Base-by-base conservation (phyloP, 192 early-diverging fungal species). In the Backusella circina region DNA sequence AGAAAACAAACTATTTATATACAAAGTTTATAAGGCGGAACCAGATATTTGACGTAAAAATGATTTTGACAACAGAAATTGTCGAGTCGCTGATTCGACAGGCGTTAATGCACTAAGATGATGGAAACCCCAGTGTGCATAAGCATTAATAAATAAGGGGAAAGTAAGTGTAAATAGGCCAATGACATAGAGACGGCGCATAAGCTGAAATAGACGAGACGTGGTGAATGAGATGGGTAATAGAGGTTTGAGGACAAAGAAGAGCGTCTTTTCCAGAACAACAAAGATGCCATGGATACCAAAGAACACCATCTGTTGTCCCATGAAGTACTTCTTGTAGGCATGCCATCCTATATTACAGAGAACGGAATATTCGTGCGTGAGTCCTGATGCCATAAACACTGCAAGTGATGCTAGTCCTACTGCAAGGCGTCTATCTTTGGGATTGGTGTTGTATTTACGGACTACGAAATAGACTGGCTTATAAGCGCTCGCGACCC, bases 241-340 rank as follows among this genome's bases (percentile, higher is more conserved):
- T 1, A 75, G 15, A n/a, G 66, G 38, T 5, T 32, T 50, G 36
- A 31, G 7, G 0, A 69, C 15, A 32, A 47, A 33, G 23, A 31
- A 37, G 3, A 67, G 1, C 1, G 37, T n/a, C 37, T 32, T 51
- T 23, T 76, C 51, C 44, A 76, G 23, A 2, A 70, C 35, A 16
- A 76, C 50, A 37, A 69, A 31, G 4, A 30, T 10, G 3, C 75
- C 75, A 38, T 76, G 68, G 15, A 67, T 71, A 41, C 21, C 26
- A 37, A 76, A 76, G 54, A 71, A 76, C 7, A 70, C 10, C 13
- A 47, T 57, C 15, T 76, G 68, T 10, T 71, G 51, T 13, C 68
- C 68, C n/a, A 76, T 28, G 39, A 41, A 64, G 1, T 21, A 21
- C 13, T 70, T 26, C 15, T 71, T 21, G 15, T 71, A 76, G 21